Evolutionary conservation across 2,329 filamentous ascomycete genomes (phyloP).

Genomic region (Beauveria varroae): DNA sequence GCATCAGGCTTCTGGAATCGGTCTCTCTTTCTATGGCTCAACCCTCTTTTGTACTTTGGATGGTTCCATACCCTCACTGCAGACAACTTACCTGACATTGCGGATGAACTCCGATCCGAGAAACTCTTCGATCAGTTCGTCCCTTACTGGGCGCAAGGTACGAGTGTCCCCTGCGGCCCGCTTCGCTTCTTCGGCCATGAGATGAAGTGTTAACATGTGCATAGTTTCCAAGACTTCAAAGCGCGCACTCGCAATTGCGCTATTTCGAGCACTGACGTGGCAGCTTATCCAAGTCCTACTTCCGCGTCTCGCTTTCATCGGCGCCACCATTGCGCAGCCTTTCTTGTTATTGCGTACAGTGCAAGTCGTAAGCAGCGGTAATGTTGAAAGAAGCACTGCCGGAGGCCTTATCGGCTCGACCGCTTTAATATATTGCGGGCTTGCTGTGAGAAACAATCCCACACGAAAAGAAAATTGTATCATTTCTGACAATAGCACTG

Average conservation of each 20-base stretch:
- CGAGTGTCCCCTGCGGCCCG: not conserved
- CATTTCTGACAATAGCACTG: not conserved
- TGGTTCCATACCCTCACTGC: not conserved
- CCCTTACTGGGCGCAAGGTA: not conserved
- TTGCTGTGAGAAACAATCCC: not conserved
- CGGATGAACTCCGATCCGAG: not conserved
- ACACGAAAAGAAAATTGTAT: too few relatives aligned
- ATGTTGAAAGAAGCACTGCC: too few relatives aligned
- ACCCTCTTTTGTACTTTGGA: not conserved
- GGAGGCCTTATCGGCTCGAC: too few relatives aligned
- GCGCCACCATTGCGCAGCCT: too few relatives aligned
- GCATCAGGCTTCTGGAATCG: not conserved
- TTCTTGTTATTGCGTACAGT: too few relatives aligned
- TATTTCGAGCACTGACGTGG: too few relatives aligned
- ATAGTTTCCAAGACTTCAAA: not conserved
- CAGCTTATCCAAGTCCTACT: too few relatives aligned
- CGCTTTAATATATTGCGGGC: too few relatives aligned
- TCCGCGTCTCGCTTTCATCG: too few relatives aligned
- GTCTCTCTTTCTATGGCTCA: conserved; percentile 1
- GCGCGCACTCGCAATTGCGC: too few relatives aligned
- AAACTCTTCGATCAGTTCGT: not conserved
- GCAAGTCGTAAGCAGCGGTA: too few relatives aligned
- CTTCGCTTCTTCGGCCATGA: not conserved
- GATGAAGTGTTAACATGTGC: not conserved
- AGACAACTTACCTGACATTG: not conserved